Evolutionary conservation across 2,329 filamentous ascomycete genomes (phyloP).

Genomic region (Gaeumannomyces tritici): DNA sequence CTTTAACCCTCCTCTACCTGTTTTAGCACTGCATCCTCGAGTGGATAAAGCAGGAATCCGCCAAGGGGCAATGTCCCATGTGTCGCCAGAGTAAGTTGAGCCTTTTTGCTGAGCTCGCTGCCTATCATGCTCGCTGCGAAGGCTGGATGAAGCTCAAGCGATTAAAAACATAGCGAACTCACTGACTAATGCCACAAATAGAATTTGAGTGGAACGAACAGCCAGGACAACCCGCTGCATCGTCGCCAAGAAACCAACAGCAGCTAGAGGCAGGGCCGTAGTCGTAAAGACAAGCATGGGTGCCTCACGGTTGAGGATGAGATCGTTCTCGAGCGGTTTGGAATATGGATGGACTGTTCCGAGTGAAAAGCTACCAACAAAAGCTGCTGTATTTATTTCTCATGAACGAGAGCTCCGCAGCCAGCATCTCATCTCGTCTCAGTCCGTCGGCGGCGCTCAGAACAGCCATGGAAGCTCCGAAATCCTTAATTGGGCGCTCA

Average conservation of each 20-base stretch:
- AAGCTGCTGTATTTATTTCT: not conserved
- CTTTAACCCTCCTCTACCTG: not conserved
- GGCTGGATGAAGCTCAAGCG: not conserved
- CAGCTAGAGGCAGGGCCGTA: not conserved
- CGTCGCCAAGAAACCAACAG: not conserved
- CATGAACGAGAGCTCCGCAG: not conserved
- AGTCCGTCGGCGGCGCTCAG: not conserved
- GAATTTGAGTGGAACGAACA: slow-evolving; percentile 22
- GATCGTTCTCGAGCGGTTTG: too few relatives aligned
- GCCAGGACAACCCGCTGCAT: slow-evolving; percentile 3
- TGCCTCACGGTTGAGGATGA: too few relatives aligned
- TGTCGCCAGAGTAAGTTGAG: slow-evolving; percentile 71
- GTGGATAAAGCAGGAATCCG: slow-evolving; percentile 92
- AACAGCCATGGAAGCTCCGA: not conserved
- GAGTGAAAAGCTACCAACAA: not conserved
- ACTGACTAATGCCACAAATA: slow-evolving; percentile 4
- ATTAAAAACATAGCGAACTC: not conserved
- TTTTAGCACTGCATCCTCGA: slow-evolving; percentile 86
- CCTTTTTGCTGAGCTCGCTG: too few relatives aligned
- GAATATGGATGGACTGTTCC: too few relatives aligned
- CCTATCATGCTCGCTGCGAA: not conserved
- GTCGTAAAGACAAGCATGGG: not conserved
- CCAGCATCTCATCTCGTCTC: not conserved
- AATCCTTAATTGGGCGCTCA: not conserved
- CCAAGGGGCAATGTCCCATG: slow-evolving; percentile 94